Evolutionary conservation across 1,284 basidiomycete genomes (phyloP).

Genomic region (Marasmius tenuissimus): DNA sequence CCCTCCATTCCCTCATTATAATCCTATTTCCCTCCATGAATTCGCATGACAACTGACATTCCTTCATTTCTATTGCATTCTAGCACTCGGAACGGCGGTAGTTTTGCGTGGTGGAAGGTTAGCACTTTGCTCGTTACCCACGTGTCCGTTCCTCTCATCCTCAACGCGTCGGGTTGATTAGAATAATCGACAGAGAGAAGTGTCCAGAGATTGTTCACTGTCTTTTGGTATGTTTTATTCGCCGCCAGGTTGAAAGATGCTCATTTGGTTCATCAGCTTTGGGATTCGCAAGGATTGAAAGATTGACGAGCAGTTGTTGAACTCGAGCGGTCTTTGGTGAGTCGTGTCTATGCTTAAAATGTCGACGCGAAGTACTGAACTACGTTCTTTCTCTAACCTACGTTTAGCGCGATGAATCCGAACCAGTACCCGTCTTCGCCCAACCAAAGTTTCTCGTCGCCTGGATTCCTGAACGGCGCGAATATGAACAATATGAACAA

Average conservation of each 20-base stretch:
- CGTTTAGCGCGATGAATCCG: background rate
- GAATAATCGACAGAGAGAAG: background rate
- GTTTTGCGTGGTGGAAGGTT: background rate
- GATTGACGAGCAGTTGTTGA: too few relatives aligned
- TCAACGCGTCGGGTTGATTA: background rate
- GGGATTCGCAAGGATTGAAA: too few relatives aligned
- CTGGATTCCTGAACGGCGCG: background rate
- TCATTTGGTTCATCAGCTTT: background rate
- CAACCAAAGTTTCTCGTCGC: background rate
- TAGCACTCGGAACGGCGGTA: too few relatives aligned
- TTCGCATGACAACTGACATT: too few relatives aligned
- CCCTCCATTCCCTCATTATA: background rate
- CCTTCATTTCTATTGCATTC: too few relatives aligned
- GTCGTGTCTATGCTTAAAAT: too few relatives aligned
- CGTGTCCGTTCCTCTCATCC: background rate
- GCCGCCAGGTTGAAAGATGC: background rate
- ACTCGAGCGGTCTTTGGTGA: too few relatives aligned
- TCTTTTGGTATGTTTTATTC: background rate
- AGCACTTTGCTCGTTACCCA: background rate
- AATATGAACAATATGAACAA: background rate
- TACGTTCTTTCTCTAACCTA: too few relatives aligned
- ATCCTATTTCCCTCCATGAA: background rate
- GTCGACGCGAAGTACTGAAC: too few relatives aligned
- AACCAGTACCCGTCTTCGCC: background rate
- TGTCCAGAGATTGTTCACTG: background rate